Evolutionary conservation across 495 filamentous ascomycete genomes (phyloP).

Genomic region (Lophiotrema nucula): DNA sequence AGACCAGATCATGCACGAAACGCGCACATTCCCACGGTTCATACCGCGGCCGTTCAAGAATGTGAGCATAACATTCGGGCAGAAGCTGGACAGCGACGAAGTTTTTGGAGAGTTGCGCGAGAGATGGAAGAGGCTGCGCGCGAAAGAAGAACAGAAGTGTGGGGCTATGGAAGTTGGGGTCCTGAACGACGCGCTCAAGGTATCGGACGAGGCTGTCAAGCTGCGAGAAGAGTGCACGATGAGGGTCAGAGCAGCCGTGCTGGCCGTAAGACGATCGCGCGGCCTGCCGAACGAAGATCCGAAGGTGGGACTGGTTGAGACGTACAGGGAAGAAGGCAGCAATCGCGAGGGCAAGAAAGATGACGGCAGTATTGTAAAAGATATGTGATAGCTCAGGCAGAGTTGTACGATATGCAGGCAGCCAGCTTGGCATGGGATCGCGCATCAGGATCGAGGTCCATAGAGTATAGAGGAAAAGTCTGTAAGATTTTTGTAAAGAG

Average conservation of each 20-base stretch:
- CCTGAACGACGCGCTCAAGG: slow-evolving; percentile 67
- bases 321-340: slow-evolving; percentile 56
- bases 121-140: slow-evolving; percentile 65
- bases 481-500: too few relatives aligned
- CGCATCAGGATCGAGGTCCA: neutral
- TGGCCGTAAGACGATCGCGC: slow-evolving; percentile 67
- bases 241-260: slow-evolving; percentile 72
- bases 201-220: slow-evolving; percentile 68
- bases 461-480: too few relatives aligned
- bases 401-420: slow-evolving; percentile 4
- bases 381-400: slow-evolving; percentile 50
- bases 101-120: slow-evolving; percentile 66
- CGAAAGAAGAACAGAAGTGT: slow-evolving; percentile 38
- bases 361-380: slow-evolving; percentile 64
- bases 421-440: neutral
- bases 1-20: slow-evolving; percentile 80
- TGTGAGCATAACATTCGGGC: slow-evolving; percentile 73
- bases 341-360: slow-evolving; percentile 59
- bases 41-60: slow-evolving; percentile 70
- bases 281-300: slow-evolving; percentile 80
- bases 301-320: slow-evolving; percentile 62
- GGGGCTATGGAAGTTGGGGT: slow-evolving; percentile 52
- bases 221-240: slow-evolving; percentile 80
- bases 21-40: slow-evolving; percentile 74
- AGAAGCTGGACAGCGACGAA: slow-evolving; percentile 57